A percentile compares a stretch with the other conserved stretches of the same genome.
Conservation (phyloP, 495 filamentous ascomycete species). For the Talaromyces nanjingensis region DNA sequence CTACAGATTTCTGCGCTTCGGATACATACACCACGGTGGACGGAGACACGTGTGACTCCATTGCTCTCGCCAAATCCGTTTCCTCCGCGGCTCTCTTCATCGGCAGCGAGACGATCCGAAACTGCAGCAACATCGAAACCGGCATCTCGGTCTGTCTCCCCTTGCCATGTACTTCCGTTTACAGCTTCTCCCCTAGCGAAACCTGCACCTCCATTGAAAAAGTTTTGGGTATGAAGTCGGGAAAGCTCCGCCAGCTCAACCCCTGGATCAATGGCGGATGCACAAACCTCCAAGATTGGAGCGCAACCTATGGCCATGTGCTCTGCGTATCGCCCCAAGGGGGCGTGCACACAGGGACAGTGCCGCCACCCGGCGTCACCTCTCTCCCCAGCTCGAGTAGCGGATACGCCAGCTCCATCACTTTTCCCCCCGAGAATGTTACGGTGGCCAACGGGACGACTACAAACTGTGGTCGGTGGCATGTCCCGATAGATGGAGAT, state of each 20-base stretch:
- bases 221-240: not conserved
- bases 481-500: constrained; percentile 8
- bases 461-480: constrained; percentile 13
- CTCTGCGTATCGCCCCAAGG: constrained; percentile 13
- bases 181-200: constrained; percentile 8
- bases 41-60: constrained; percentile 20
- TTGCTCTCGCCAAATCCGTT: constrained; percentile 16
- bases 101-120: constrained; percentile 9
- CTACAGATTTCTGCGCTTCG: constrained; percentile 14
- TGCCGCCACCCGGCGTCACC: not conserved
- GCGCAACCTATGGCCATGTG: not conserved
- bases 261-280: constrained; percentile 13
- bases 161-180: constrained; percentile 4
- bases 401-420: not conserved
- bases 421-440: constrained; percentile 7
- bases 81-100: constrained; percentile 17
- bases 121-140: not conserved
- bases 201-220: constrained; percentile 10
- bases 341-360: not conserved
- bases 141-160: not conserved
- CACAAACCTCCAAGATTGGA: constrained; percentile 3
- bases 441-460: constrained; percentile 16
- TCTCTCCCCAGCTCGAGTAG: not conserved
- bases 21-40: constrained; percentile 14
- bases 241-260: constrained; percentile 4